These are phyloP conservation scores for Saccharum spontaneum DNA, from an alignment of 176 grass and related monocot species.

Conservation along the genomic window DNA sequence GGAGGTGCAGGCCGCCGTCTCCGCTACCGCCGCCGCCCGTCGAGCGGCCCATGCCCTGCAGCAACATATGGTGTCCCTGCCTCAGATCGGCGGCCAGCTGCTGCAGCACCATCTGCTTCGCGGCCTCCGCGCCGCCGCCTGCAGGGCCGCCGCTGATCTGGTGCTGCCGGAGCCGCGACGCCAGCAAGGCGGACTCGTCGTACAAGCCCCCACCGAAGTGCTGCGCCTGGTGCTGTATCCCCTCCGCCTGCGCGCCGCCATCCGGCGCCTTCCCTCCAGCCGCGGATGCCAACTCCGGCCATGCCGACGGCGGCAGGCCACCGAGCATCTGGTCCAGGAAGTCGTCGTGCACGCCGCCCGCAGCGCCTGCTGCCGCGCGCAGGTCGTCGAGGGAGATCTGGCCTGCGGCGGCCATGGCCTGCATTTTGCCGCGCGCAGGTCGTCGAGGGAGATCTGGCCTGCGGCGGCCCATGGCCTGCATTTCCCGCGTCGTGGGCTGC, in stretches of 20 bases:
- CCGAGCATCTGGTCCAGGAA: constrained; percentile 95
- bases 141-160: constrained; percentile 66
- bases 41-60: constrained; percentile 50
- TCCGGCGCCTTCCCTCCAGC: constrained; percentile 20
- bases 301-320: constrained; percentile 53
- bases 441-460: constrained; percentile 55
- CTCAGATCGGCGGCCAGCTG: constrained; percentile 50
- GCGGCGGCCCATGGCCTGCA: constrained; percentile 56
- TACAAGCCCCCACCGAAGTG: constrained; percentile 44
- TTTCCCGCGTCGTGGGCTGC: constrained; percentile 60
- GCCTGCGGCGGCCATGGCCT: constrained; percentile 43
- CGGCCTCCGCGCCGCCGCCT: constrained; percentile 3
- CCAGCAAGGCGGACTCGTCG: constrained; percentile 79
- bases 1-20: constrained; percentile 46
- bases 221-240: constrained; percentile 18
- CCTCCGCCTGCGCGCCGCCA: constrained; percentile 34
- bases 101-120: constrained; percentile 73
- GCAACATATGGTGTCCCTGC: constrained; percentile 54
- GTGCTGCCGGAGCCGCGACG: constrained; percentile 73
- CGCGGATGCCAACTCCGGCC: constrained; percentile 53
- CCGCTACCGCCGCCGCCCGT: constrained; percentile 24
- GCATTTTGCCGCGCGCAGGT: constrained; percentile 40
- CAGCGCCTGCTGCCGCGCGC: constrained; percentile 19
- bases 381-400: constrained; percentile 62
- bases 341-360: constrained; percentile 59